Evolutionary conservation across 2,329 filamentous ascomycete genomes (phyloP).

Genomic region (Fusarium albosuccineum): DNA sequence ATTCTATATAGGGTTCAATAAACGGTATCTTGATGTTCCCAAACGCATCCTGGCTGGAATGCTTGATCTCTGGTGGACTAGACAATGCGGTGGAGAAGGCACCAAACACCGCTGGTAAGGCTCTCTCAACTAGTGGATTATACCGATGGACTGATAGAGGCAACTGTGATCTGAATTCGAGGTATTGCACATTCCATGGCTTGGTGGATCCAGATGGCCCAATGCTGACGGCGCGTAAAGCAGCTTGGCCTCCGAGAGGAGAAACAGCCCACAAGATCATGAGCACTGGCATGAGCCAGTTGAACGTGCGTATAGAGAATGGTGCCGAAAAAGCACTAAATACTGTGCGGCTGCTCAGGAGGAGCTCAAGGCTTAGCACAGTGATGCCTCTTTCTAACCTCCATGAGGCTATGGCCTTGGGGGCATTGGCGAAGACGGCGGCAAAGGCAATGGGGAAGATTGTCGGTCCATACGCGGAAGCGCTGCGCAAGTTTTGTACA

Average conservation of each 20-base stretch:
- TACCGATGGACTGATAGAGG: too few relatives aligned
- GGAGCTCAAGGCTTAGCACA: slow-evolving; percentile 11
- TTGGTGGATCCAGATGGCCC: neutral
- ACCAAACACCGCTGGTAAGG: neutral
- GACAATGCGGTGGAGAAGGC: slow-evolving; percentile 3
- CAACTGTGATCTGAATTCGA: neutral
- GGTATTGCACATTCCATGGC: slow-evolving; percentile 7
- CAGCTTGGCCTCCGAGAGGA: slow-evolving; percentile 11
- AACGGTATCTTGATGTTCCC: slow-evolving; percentile 18
- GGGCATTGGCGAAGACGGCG: slow-evolving; percentile 2
- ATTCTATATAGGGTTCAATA: neutral
- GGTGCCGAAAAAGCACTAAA: slow-evolving; percentile 3
- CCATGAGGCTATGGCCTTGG: slow-evolving; percentile 11
- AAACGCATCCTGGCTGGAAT: slow-evolving; percentile 9
- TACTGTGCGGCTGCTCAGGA: slow-evolving; percentile 14
- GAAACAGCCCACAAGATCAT: slow-evolving; percentile 13
- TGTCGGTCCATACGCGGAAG: slow-evolving; percentile 4
- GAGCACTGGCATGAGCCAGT: neutral
- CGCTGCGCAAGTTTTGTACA: neutral
- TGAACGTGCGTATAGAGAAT: neutral
- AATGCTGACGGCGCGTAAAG: slow-evolving; percentile 2
- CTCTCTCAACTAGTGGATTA: too few relatives aligned
- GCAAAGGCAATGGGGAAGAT: slow-evolving; percentile 19
- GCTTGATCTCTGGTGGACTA: slow-evolving; percentile 1
- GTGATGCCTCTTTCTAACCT: slow-evolving; percentile 14